Evolutionary conservation across 371 early-diverging fungal genomes (phyloP).

Genomic region (Blastocladiella emersonii): DNA sequence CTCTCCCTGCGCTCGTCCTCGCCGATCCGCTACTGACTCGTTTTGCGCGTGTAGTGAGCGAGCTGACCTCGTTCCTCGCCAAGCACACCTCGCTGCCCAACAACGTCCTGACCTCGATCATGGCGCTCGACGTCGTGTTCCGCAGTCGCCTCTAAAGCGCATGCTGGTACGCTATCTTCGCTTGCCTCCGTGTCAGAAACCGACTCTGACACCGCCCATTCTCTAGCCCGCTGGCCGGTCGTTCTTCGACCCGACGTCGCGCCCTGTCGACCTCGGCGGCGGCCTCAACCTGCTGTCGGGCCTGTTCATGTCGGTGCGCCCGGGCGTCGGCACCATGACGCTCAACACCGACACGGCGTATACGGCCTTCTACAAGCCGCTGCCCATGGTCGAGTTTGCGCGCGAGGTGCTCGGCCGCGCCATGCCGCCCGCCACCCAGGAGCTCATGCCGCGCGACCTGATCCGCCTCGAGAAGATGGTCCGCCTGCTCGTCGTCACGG

Average conservation of each 20-base stretch:
- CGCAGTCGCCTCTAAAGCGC: background rate
- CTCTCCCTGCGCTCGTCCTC: too few species aligned
- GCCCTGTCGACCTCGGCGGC: background rate
- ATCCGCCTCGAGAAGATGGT: background rate
- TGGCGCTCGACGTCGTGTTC: constrained; percentile 2
- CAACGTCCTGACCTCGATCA: background rate
- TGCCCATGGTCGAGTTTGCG: background rate
- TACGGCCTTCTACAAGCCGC: background rate
- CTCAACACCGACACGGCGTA: background rate
- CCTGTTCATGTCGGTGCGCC: background rate
- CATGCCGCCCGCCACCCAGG: background rate
- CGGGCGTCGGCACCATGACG: background rate
- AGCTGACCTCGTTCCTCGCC: background rate
- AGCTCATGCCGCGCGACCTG: too few species aligned
- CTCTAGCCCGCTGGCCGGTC: background rate
- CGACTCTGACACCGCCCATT: too few species aligned
- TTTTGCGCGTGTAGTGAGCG: too few species aligned
- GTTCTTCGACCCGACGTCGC: background rate
- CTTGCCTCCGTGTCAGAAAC: too few species aligned
- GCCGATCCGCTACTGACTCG: too few species aligned
- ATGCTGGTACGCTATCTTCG: too few species aligned
- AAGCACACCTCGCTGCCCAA: background rate
- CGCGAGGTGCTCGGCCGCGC: background rate
- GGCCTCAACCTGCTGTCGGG: constrained; percentile 2
- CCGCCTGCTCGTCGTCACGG: background rate